Evolutionary conservation across 768 basidiomycete species (phyloP).

Genomic region (Leccinum ochraceum): DNA sequence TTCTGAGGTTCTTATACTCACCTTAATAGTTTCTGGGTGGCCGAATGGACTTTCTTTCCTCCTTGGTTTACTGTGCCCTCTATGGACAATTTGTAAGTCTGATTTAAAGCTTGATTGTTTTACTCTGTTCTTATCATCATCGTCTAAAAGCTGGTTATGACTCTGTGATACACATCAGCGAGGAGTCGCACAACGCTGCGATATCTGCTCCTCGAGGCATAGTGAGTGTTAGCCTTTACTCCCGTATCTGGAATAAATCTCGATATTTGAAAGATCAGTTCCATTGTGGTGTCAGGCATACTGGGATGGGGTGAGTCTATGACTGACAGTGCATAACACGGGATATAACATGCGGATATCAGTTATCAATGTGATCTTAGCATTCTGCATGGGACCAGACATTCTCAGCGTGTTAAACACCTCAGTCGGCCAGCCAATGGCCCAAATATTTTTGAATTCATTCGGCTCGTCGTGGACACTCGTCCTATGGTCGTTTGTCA

Average conservation of each 20-base stretch:
- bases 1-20: neutral
- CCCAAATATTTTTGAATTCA: constrained; percentile 40
- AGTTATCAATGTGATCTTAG: constrained; percentile 52
- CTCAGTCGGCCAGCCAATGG: constrained; percentile 38
- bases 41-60: constrained; percentile 46
- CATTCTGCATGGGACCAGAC: constrained; percentile 59
- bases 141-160: constrained; percentile 36
- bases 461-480: constrained; percentile 44
- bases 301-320: constrained; percentile 42
- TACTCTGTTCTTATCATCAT: constrained; percentile 6
- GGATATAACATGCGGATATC: constrained; percentile 18
- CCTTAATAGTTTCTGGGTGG: constrained; percentile 39
- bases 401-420: constrained; percentile 37
- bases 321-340: neutral
- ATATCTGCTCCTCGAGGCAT: constrained; percentile 58
- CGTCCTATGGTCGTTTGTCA: constrained; percentile 53
- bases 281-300: constrained; percentile 45
- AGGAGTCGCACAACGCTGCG: constrained; percentile 55
- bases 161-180: constrained; percentile 49
- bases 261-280: constrained; percentile 20
- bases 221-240: constrained; percentile 26
- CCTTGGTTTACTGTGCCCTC: constrained; percentile 45
- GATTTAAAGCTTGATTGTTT: constrained; percentile 38
- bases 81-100: constrained; percentile 44
- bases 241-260: neutral